Evolutionary conservation across 2,329 filamentous ascomycete species (phyloP).

Genomic region (Cladosporium colombiae): DNA sequence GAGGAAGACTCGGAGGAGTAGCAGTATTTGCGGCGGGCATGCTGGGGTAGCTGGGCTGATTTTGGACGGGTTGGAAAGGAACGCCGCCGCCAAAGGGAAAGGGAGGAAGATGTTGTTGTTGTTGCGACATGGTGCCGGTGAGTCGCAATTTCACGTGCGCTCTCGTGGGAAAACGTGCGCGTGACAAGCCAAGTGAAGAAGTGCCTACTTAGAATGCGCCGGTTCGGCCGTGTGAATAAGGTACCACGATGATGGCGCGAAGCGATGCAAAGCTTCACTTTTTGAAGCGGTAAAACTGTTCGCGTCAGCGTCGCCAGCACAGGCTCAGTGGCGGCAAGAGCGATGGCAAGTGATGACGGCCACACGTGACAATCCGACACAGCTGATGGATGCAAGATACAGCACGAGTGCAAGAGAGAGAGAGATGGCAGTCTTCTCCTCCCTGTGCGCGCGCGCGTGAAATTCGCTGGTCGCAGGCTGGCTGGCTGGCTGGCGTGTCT

Average conservation of each 20-base stretch:
- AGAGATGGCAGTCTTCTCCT: neutral
- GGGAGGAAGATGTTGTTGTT: slow-evolving; percentile 19
- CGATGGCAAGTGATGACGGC: neutral
- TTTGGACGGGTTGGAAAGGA: slow-evolving; percentile 22
- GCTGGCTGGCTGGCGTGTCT: neutral
- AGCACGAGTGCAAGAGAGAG: neutral
- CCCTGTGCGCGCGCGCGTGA: neutral
- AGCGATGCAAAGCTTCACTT: neutral
- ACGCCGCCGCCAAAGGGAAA: slow-evolving; percentile 23
- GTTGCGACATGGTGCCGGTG: slow-evolving; percentile 26
- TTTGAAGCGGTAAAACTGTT: neutral
- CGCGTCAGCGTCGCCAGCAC: neutral
- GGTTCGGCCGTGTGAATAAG: neutral
- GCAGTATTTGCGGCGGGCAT: slow-evolving; percentile 19
- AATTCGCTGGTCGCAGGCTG: neutral
- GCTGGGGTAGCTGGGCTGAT: slow-evolving; percentile 17
- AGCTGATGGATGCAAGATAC: neutral
- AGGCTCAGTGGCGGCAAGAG: neutral
- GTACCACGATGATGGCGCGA: neutral
- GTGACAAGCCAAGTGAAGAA: slow-evolving; percentile 10
- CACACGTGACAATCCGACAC: neutral
- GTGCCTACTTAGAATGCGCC: neutral
- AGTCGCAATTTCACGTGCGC: slow-evolving; percentile 11
- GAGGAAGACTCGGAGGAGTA: slow-evolving; percentile 13
- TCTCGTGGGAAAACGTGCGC: slow-evolving; percentile 20